These are phyloP conservation scores for Urochloa ruziziensis DNA, from an alignment of 176 grass and related monocot species.

Conservation along the genomic window DNA sequence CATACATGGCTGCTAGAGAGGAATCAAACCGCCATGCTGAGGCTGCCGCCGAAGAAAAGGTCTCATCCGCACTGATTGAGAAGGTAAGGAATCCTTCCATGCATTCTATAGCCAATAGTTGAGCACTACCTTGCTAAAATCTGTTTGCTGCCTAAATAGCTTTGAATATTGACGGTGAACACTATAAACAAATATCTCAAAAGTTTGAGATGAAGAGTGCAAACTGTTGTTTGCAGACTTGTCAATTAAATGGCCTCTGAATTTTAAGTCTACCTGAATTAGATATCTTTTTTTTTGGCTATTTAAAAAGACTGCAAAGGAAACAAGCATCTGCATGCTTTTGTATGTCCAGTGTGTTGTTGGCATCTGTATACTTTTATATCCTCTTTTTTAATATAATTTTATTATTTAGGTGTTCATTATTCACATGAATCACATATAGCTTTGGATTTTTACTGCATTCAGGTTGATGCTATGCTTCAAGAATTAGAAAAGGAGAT, in stretches of 20 bases:
- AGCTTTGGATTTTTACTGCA: slow-evolving; percentile 4
- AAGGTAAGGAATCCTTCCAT: slow-evolving; percentile 49
- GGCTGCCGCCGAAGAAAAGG: slow-evolving; percentile 54
- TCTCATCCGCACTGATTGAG: slow-evolving; percentile 88
- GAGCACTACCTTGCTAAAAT: slow-evolving; percentile 7
- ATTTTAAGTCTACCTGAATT: not conserved
- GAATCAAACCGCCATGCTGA: slow-evolving; percentile 55
- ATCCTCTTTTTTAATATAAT: not conserved
- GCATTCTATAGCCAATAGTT: slow-evolving; percentile 8
- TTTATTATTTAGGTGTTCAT: not conserved
- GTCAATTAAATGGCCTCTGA: not conserved
- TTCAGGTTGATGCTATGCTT: slow-evolving; percentile 96
- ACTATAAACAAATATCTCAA: slow-evolving; percentile 3
- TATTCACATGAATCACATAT: slow-evolving; percentile 21
- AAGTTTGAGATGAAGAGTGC: slow-evolving; percentile 12
- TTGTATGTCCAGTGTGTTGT: not conserved
- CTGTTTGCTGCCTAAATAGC: not conserved
- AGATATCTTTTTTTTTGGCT: not conserved
- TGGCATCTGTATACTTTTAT: not conserved
- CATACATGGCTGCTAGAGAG: slow-evolving; percentile 87
- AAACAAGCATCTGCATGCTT: not conserved
- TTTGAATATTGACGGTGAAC: not conserved
- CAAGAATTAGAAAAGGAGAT: slow-evolving; percentile 95
- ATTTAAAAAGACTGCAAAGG: not conserved
- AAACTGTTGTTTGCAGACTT: slow-evolving; percentile 6